Evolutionary conservation across 352 stramenopile species (phyloP).

Genomic region (Halophytophthora polymorphica): DNA sequence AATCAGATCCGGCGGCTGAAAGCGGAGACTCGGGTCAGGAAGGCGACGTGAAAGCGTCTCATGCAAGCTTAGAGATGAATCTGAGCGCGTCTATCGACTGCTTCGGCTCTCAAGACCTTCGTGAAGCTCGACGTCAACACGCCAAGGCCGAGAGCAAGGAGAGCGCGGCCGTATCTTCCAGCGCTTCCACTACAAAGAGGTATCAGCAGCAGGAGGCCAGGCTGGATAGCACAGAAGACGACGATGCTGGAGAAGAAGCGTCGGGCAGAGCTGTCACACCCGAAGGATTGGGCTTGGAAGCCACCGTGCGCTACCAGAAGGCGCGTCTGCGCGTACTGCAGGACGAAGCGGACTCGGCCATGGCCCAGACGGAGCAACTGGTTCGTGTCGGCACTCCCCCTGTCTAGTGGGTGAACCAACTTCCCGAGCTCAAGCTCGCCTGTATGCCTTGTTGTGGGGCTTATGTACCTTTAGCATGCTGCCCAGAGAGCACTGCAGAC

Average conservation of each 20-base stretch:
- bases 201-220: constrained; percentile 15
- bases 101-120: constrained; percentile 23
- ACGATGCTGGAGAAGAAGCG: not conserved
- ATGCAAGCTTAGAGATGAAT: constrained; percentile 30
- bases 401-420: constrained; percentile 1
- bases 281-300: constrained; percentile 51
- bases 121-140: constrained; percentile 13
- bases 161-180: constrained; percentile 3
- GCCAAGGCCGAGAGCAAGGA: constrained; percentile 25
- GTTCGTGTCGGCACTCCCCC: constrained; percentile 15
- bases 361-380: constrained; percentile 38
- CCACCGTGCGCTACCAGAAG: constrained; percentile 74
- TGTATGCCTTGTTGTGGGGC: constrained; percentile 1
- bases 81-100: constrained; percentile 60
- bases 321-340: constrained; percentile 67
- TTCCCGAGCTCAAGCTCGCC: not conserved
- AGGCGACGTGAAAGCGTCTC: constrained; percentile 9
- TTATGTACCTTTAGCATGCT: constrained; percentile 29
- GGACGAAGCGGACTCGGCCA: constrained; percentile 53
- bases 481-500: constrained; percentile 28
- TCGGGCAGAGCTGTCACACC: constrained; percentile 8
- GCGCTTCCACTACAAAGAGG: constrained; percentile 13
- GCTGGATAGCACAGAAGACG: constrained; percentile 1
- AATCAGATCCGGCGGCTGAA: not conserved
- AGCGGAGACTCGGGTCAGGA: constrained; percentile 1